Base-by-base conservation (phyloP, 2,329 filamentous ascomycete genomes). In the Coleophoma crateriformis region DNA sequence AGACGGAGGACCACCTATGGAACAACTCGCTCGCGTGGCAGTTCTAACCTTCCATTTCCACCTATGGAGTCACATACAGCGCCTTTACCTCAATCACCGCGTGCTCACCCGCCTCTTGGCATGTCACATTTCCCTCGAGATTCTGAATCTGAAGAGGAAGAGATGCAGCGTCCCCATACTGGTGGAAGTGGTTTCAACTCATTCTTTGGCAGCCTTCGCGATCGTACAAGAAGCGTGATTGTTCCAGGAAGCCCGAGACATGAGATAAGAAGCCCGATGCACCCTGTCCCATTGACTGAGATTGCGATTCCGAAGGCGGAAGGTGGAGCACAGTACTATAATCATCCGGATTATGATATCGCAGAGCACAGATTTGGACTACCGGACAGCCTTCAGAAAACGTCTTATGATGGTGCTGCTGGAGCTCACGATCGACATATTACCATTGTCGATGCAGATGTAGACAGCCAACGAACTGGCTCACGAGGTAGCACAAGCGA, bases 121-220 rank as follows among this genome's bases (percentile, higher is more conserved):
- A 95, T 96, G 88, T 88, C 90, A 0, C 82, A 81, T 34, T 88
- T 96, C 63, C 90, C 90, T 0, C 77, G 78, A 15, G 79, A 84
- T 10, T 78, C 85, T 17, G 81, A 84, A 48, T 71, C 81, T 11
- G 73, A 76, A 38, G 78, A 80, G 38, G 70, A 76, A 52, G 69
- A 80, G 33, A 66, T 66, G 53, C 41, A n/a, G 14, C 69, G 72
- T 43, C 74, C 74, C 34, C 68, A 67, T 34, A 72, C 72, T 1
- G 71, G 74, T 4, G 66, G 68, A 42, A 66, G 79, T 46, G 70
- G 81, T 32, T 27, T 27, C 27, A 77, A 78, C 12, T 79, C 75
- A 58, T 74, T 84, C 48, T 73, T 78, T 14, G 80, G 79, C 43
- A 81, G 77, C 8, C 74, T 81, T 56, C 73, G 78, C 50, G 67